Base-by-base conservation (phyloP, 495 filamentous ascomycete species). In the Aeminium ludgeri region DNA sequence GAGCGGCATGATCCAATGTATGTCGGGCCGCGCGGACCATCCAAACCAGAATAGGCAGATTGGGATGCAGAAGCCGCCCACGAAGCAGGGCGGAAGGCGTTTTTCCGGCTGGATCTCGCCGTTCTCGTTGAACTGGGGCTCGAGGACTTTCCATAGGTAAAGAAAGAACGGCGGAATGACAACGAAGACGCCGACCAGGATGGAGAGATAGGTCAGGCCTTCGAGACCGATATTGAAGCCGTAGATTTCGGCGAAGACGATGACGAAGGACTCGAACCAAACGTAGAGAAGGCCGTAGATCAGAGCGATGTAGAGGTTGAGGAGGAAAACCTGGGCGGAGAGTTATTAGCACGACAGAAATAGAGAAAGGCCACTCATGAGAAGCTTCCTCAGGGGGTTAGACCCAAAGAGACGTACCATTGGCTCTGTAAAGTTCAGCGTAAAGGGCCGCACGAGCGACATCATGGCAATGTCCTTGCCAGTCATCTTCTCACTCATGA, bases 201-300 rank as follows among this genome's bases (percentile, higher is more conserved):
- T 64, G 19, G 65, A 65, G 3, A 73, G 48, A 51, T 68, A 73
- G 5, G 66, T 64, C 1, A 71, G 55, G 1, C 70, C 67, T 44
- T 54, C 55, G 47, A 63, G 17, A 3, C 64, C 64, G 0, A 64
- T 48, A 30, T 60, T 60, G 54, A 73, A 72, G 43, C 55, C 52
- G 51, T 68, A 69, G 11, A 66, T 64, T 2, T 57, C 57, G 30
- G 50, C 23, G 48, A 69, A 74, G 38, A 72, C 63, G 17, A 70
- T 59, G 1, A 68, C 69, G 52, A 72, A 74, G 3, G 63, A 64
- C 46, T 74, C 71, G 55, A 74, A 73, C 60, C 62, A 74, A 49
- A 67, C 62, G 48, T 72, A 74, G 7, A 69, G 55, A 20, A 73
- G 61, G 3, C 63, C 67, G 36, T 74, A 73, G 28, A 67, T 59